Base-by-base conservation (phyloP, 2,329 filamentous ascomycete species). In the Fusarium oligoseptatum region DNA sequence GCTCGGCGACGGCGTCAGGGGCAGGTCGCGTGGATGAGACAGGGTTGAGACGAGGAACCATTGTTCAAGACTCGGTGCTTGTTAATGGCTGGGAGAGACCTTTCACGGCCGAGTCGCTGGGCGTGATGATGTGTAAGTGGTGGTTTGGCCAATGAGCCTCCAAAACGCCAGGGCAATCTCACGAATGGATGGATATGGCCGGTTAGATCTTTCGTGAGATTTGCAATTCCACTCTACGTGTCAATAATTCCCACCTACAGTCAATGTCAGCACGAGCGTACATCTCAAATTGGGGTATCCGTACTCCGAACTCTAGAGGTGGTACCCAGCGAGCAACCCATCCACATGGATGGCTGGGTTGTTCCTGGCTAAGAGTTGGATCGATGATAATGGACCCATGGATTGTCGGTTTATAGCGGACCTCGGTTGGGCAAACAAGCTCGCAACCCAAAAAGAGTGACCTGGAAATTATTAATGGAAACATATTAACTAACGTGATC, bases 11-110 rank as follows among this genome's bases (percentile, higher is more conserved):
- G 62, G 71, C 60, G 68, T 72, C 75, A 77, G 74, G 74, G 72
- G 74, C 70, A 73, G 37, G 60, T 75, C 74, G 72, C 76, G 74
- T 77, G 76, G 74, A 71, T 45, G 56, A 73, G 72, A 67, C 72
- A 75, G 66, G 72, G 72, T 73, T 75, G 56, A 58, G 56, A 43
- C 60, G 15, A 67, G 55, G 66, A 73, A 58, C 57, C 52, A 58
- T 66, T 50, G 60, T 71, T 62, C 22, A 45, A 60, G 36, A 43
- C 56, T 60, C 36, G 36, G 11, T 36, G 7, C 15, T 37, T 41
- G 24, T 41, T 15, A n/a, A 60, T 24, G 22, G 36, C 56, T 60
- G 36, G 29, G 20, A 57, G 43, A 62, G 20, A n/a, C 14, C 29
- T 9, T 50, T 50, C 43, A n/a, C 32, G 12, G 29, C 29, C 17